Base-by-base conservation (phyloP, 768 basidiomycete genomes). In the Leucosporidium yakuticum region DNA sequence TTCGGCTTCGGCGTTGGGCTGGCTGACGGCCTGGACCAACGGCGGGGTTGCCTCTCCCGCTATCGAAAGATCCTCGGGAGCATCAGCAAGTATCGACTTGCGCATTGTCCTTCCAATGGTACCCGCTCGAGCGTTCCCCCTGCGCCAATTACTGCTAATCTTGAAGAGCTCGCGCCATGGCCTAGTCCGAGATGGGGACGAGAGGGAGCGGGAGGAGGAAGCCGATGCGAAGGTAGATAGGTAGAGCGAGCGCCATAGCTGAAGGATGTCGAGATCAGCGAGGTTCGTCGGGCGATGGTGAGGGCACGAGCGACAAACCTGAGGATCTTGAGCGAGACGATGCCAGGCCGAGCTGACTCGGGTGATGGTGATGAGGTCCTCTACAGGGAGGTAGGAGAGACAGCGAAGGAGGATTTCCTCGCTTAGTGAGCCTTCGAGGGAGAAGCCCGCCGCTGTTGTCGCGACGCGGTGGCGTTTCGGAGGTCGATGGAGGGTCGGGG, bases 391-490 rank as follows among this genome's bases (percentile, higher is more conserved):
- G 63, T 69, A 69, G 23, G 62, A 60, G 34, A 74, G 62, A 25
- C 64, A 63, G 29, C 63, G 64, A 1, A 74, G 50, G 31, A 74
- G 63, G 23, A 74, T 17, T 58, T 74, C 73, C 29, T 74, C 73
- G 20, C 60, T 62, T 0, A 69, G 50, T 0, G 64, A 60, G 14
- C 64, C 67, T 54, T 71, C 70, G 51, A 71, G 69, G 19, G 69
- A 60, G 39, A 65, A 55, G 44, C 29, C 39, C 12, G 61, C 11
- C 20, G 27, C 27, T 54, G 25, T 7, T 15, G 27, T 15, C 12
- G 53, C 51, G 8, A 27, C 27, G 27, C 14, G 20, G 27, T 31
- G 9, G 7, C 53, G 25, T 20, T 17, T 54, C 25, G 27, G 2
- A 29, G 8, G 53, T 17, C 53, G 53, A 44, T 15, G 11, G 39